Percentiles rank a stretch among this genome's conserved stretches.
These are phyloP conservation scores for Solanum bulbocastanum DNA, from an alignment of 257 asterid genomes.

Conservation along the genomic window DNA sequence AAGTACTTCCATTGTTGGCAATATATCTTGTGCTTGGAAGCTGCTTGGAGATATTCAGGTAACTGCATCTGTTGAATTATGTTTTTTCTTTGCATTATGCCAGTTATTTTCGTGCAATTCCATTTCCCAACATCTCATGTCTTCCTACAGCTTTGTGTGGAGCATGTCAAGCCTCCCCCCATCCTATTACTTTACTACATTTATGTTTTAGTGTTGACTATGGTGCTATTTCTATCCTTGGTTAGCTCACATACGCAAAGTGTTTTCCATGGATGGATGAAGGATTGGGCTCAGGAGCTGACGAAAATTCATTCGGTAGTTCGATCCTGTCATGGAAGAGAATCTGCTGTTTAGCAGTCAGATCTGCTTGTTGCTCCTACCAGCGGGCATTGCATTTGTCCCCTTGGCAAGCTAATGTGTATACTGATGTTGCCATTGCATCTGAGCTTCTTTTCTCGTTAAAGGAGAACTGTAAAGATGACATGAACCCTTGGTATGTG, in stretches of 20 bases:
- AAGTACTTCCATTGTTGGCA: conserved; percentile 52
- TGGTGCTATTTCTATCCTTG: conserved; percentile 14
- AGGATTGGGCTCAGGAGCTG: conserved; percentile 22
- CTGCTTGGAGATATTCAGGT: conserved; percentile 97
- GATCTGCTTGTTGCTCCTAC: conserved; percentile 59
- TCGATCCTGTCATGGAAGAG: conserved; percentile 71
- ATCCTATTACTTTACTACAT: background rate
- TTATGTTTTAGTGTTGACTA: conserved; percentile 9
- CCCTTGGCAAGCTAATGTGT: conserved; percentile 88
- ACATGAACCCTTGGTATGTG: conserved; percentile 42
- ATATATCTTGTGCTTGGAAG: conserved; percentile 82
- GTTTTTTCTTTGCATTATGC: background rate
- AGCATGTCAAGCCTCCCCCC: background rate
- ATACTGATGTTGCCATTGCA: conserved; percentile 75
- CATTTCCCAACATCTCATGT: background rate
- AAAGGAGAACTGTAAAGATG: conserved; percentile 37
- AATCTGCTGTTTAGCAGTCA: conserved; percentile 59
- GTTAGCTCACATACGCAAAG: conserved; percentile 77
- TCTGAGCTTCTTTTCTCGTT: conserved; percentile 47
- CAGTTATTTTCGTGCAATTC: background rate
- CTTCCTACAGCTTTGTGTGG: background rate
- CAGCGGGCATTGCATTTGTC: conserved; percentile 89
- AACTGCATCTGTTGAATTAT: background rate
- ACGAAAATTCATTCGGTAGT: conserved; percentile 45
- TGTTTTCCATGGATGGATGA: conserved; percentile 84